Evolutionary conservation across 805 yeast genomes (phyloP).

Genomic region (Candida ascalaphidarum): DNA sequence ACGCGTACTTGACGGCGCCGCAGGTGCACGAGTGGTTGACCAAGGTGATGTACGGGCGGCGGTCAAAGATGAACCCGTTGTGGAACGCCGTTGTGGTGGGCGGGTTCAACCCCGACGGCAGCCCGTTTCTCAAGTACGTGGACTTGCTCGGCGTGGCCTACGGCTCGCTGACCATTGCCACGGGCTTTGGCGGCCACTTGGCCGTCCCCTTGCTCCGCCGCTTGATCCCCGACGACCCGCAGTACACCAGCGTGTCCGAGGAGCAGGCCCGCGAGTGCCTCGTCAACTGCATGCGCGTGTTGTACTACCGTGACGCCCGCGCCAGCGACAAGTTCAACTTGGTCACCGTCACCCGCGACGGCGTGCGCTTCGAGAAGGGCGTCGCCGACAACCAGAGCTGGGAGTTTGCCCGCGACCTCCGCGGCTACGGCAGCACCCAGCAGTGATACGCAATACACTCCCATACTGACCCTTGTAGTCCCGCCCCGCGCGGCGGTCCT

Average conservation of each 20-base stretch:
- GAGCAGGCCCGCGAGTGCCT: slow-evolving; percentile 72
- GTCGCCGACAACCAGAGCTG: slow-evolving; percentile 74
- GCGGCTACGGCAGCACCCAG: slow-evolving; percentile 81
- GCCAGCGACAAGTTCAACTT: slow-evolving; percentile 79
- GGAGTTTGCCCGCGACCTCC: slow-evolving; percentile 82
- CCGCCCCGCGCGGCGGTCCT: too few relatives aligned
- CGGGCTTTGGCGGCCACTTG: slow-evolving; percentile 94
- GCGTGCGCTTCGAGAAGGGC: slow-evolving; percentile 55
- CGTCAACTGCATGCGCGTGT: slow-evolving; percentile 83
- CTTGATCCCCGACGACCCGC: slow-evolving; percentile 71
- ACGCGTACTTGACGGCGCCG: slow-evolving; percentile 61
- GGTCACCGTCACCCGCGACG: slow-evolving; percentile 53
- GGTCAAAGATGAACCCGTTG: slow-evolving; percentile 90
- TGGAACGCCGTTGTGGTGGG: slow-evolving; percentile 94
- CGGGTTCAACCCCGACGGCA: slow-evolving; percentile 62
- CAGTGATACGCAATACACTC: slow-evolving; percentile 12
- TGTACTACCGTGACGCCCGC: slow-evolving; percentile 94
- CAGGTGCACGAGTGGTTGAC: slow-evolving; percentile 84
- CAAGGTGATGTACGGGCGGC: slow-evolving; percentile 74
- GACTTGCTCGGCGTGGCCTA: slow-evolving; percentile 90
- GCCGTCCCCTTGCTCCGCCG: slow-evolving; percentile 89
- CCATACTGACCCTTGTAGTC: too few relatives aligned
- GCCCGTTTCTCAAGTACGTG: slow-evolving; percentile 74
- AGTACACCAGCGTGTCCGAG: slow-evolving; percentile 59
- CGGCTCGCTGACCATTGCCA: slow-evolving; percentile 80